Base-by-base conservation (phyloP, 2,329 filamentous ascomycete species). In the Paecilomyces fulvus region DNA sequence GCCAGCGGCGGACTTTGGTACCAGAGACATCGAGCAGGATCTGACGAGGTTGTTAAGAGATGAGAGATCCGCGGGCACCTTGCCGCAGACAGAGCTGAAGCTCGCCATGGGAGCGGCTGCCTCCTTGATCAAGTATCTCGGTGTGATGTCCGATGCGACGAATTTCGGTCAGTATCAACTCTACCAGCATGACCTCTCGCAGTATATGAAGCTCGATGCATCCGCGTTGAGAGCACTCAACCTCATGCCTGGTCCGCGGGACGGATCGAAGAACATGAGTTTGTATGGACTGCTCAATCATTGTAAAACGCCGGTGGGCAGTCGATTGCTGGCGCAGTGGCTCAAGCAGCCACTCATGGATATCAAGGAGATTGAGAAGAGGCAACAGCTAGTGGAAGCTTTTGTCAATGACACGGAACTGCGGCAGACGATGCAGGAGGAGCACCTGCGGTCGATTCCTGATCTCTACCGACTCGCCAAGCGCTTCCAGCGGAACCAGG, bases 131-230 rank as follows among this genome's bases (percentile, higher is more conserved):
- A 95, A 92, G 70, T 99, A 99, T 64, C 82, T 99, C 2, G 88
- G 88, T 33, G 86, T 95, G 33, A 83, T 99, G 74, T 89, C 94
- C 30, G 94, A 99, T 69, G 79, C 89, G 1, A 90, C 89, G 56
- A 99, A 99, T 73, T 97, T 96, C 71, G 94, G 95, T 2, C 92
- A 99, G 69, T 99, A 95, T 68, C 90, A 92, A 71, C 82, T 99
- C 14, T 99, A 97, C 68, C 94, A 99, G 73, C 94, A 99, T 72
- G 94, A 99, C 68, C 77, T 99, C 49, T 87, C 92, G 1, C 92
- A 99, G 66, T 99, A 90, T 71, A 99, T 99, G 94, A 99, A 96
- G 74, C 80, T 99, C 3, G 94, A 99, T 73, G 91, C 95, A 0
- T 90, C 94, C 1, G 94, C 94, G 0, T 78, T 99, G 49, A 92